Evolutionary conservation across 2,329 filamentous ascomycete species (phyloP).

Genomic region (Alternaria postmessia): DNA sequence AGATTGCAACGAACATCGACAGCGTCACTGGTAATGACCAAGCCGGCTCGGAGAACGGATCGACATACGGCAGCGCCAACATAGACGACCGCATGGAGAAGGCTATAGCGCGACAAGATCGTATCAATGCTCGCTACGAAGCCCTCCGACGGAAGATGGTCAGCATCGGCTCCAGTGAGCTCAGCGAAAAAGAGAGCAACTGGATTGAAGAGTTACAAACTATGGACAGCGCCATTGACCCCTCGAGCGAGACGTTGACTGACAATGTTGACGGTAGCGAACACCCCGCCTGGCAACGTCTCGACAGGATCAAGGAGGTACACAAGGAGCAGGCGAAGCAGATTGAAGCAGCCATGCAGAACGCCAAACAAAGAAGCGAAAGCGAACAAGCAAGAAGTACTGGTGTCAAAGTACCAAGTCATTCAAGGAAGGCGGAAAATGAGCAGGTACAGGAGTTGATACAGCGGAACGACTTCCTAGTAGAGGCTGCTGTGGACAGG

Average conservation of each 20-base stretch:
- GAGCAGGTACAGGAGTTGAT: slow-evolving; percentile 45
- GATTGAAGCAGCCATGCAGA: slow-evolving; percentile 30
- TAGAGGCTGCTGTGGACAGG: slow-evolving; percentile 43
- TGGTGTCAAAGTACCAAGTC: slow-evolving; percentile 41
- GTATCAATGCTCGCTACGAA: slow-evolving; percentile 68
- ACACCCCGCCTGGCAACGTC: slow-evolving; percentile 59
- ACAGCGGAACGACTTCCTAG: slow-evolving; percentile 42
- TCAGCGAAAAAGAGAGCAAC: slow-evolving; percentile 69
- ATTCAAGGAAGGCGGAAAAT: slow-evolving; percentile 46
- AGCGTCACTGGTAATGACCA: slow-evolving; percentile 68
- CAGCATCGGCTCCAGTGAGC: slow-evolving; percentile 60
- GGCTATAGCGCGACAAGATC: slow-evolving; percentile 64
- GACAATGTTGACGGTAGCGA: slow-evolving; percentile 44
- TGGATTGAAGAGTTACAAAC: slow-evolving; percentile 66
- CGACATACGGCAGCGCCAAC: slow-evolving; percentile 61
- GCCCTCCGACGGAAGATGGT: slow-evolving; percentile 61
- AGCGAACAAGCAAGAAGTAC: slow-evolving; percentile 18
- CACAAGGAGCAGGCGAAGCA: slow-evolving; percentile 59
- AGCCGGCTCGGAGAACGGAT: slow-evolving; percentile 52
- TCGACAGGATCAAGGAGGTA: slow-evolving; percentile 64
- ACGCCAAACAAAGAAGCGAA: slow-evolving; percentile 22
- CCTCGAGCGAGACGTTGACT: slow-evolving; percentile 35
- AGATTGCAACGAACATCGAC: slow-evolving; percentile 72
- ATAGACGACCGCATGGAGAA: slow-evolving; percentile 66
- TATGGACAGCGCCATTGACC: slow-evolving; percentile 52